Conservation (phyloP, 1,284 basidiomycete genomes). For the Boletellus deceptivus region DNA sequence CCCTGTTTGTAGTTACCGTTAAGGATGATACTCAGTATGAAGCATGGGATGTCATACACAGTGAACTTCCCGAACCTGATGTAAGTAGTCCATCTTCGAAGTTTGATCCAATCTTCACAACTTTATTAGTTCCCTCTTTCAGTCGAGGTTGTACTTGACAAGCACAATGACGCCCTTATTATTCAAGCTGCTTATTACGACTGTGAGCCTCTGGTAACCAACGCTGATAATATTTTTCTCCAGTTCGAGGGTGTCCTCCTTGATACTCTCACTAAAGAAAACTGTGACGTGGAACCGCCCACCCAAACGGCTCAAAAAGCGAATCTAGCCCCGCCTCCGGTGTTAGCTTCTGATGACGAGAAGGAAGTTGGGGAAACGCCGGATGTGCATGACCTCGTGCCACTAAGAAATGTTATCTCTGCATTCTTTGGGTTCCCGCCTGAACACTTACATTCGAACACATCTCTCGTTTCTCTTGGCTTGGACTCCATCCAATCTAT, state of each 20-base stretch:
- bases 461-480: slow-evolving; percentile 46
- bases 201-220: slow-evolving; percentile 4
- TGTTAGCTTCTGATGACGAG: background rate
- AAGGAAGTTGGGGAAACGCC: slow-evolving; percentile 2
- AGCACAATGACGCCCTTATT: slow-evolving; percentile 16
- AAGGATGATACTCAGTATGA: slow-evolving; percentile 27
- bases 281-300: background rate
- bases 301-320: background rate
- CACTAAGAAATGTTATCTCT: slow-evolving; percentile 32
- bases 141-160: slow-evolving; percentile 43
- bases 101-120: slow-evolving; percentile 1
- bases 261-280: slow-evolving; percentile 5
- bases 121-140: slow-evolving; percentile 43
- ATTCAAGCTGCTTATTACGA: slow-evolving; percentile 20
- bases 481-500: slow-evolving; percentile 51
- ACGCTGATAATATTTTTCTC: slow-evolving; percentile 16
- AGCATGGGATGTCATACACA: slow-evolving; percentile 34
- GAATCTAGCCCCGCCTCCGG: background rate
- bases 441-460: slow-evolving; percentile 28
- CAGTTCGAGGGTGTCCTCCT: slow-evolving; percentile 24
- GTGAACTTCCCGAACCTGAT: slow-evolving; percentile 44
- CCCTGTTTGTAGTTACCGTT: slow-evolving; percentile 45
- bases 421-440: slow-evolving; percentile 37
- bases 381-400: slow-evolving; percentile 11
- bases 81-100: slow-evolving; percentile 31